Base-by-base conservation (phyloP, 1,284 basidiomycete genomes). In the Xerocomus nothofagi region DNA sequence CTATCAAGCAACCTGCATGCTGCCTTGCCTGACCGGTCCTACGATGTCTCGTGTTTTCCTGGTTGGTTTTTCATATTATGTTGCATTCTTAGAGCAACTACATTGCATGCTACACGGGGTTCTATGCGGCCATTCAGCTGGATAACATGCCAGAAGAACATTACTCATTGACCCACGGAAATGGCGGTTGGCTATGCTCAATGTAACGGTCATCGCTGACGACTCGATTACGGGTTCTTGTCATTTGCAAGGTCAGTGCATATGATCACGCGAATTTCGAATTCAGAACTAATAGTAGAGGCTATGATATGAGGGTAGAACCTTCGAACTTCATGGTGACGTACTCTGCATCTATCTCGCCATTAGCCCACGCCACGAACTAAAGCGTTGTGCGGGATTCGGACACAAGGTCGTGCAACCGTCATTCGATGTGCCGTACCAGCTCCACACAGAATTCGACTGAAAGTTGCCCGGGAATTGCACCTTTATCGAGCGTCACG, bases 391-490 rank as follows among this genome's bases (percentile, higher is more conserved):
- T 45, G 24, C 27, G 26, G 23, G 74, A 77, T 55, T 73, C 70
- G 49, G 74, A 55, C 76, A 76, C 62, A 70, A 75, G 76, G 73
- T 45, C 31, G 65, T 58, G 14, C 7, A 18, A 17, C 41, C 15
- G 30, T 30, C n/a, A 29, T 30, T 26, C 29, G 20, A 24, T 24
- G 15, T 38, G 20, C 31, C 26, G 30, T 37, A 6, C 30, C n/a
- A 7, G 37, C 4, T 30, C 52, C 73, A 75, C 58, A 73, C 73
- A 70, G 70, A 72, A 73, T 53, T 51, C 69, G 21, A 10, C 29
- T 49, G 24, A 72, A 72, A 42, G 60, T 73, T 12, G n/a, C n/a
- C n/a, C n/a, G n/a, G n/a, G n/a, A n/a, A n/a, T 72, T 73, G 73
- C 57, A 57, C 39, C 38, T 49, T 48, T 36, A 17, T 29, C 23